A percentile compares a stretch with the other conserved stretches of the same genome.
Evolutionary conservation across 805 yeast genomes (phyloP).

Genomic region (Henningerozyma blattae): DNA sequence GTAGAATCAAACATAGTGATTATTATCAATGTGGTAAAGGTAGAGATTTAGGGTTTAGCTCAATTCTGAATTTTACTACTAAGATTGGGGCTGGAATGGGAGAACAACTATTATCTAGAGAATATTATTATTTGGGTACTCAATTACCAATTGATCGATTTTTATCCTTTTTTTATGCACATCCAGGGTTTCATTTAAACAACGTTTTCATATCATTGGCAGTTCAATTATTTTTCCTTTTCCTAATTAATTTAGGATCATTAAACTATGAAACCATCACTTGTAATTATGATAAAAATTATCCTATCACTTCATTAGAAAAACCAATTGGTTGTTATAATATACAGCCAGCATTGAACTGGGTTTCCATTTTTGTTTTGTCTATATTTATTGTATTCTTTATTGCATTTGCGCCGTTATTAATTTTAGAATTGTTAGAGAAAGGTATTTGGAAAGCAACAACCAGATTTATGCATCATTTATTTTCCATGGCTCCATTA

Average conservation of each 20-base stretch:
- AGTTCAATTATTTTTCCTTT: slow-evolving; percentile 75
- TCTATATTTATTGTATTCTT: slow-evolving; percentile 89
- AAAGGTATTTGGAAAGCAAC: slow-evolving; percentile 71
- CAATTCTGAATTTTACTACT: slow-evolving; percentile 85
- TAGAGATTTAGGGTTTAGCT: slow-evolving; percentile 85
- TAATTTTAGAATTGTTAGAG: slow-evolving; percentile 80
- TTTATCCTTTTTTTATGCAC: slow-evolving; percentile 89
- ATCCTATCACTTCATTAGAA: slow-evolving; percentile 63
- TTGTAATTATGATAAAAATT: slow-evolving; percentile 54
- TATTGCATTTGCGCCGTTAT: slow-evolving; percentile 78
- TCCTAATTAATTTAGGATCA: slow-evolving; percentile 69
- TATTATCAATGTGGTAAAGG: slow-evolving; percentile 97
- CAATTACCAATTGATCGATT: slow-evolving; percentile 82
- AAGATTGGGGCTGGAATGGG: slow-evolving; percentile 99
- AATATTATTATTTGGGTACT: slow-evolving; percentile 83
- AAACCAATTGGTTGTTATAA: slow-evolving; percentile 78
- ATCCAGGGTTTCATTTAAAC: slow-evolving; percentile 91
- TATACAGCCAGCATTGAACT: slow-evolving; percentile 71
- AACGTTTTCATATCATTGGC: slow-evolving; percentile 80
- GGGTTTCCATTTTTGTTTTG: slow-evolving; percentile 82
- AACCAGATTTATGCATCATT: slow-evolving; percentile 59
- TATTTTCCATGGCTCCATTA: slow-evolving; percentile 73
- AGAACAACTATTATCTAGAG: slow-evolving; percentile 85
- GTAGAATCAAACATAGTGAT: slow-evolving; percentile 89
- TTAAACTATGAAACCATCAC: slow-evolving; percentile 57